Evolutionary conservation across 1,139 yeast species (phyloP), one percentile per base, ranked within the genome.

Genomic region (Scheffersomyces segobiensis): DNA sequence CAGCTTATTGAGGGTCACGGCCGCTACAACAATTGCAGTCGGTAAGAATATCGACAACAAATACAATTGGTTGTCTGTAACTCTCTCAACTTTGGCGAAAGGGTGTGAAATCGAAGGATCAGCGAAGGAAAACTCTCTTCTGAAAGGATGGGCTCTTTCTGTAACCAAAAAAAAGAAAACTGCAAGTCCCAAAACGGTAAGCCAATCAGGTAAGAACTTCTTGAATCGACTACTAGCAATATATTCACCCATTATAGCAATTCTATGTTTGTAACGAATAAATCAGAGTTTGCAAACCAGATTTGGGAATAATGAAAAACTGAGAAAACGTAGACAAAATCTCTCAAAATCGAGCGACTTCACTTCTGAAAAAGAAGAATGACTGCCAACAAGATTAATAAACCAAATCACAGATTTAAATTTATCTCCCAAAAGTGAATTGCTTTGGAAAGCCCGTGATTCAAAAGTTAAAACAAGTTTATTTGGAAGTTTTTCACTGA

Each of bases 151-250:
- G 53, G 60, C 59, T 17, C 57, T 63, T 49, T 67, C 67, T 62
- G 73, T 81, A 67, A 59, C 68, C 46, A 53, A 56, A 53, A 57
- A 57, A 54, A 67, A 67, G 47, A 64, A 57, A 18, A 62, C 58
- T 17, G 65, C 49, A 48, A 69, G 64, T 18, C 57, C 63, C 6
- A 52, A 55, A n/a, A 63, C 65, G 24, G 63, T 56, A 32, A 63
- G 50, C 71, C 71, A 68, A 55, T 67, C 70, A 7, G 66, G 65
- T 8, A 59, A 46, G 47, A 59, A 62, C 55, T 56, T 54, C 56
- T 53, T 61, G 58, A 63, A 63, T 52, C 56, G 55, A 52, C 59
- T 18, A 14, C 65, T 59, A 46, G 60, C 53, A 46, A 63, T 49
- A 61, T 65, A 65, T 22, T 60, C 53, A 49, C 57, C 17, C 47